Evolutionary conservation across 2,329 filamentous ascomycete genomes (phyloP), one percentile per base, ranked within the genome.

Genomic region (Diaporthe sp.): DNA sequence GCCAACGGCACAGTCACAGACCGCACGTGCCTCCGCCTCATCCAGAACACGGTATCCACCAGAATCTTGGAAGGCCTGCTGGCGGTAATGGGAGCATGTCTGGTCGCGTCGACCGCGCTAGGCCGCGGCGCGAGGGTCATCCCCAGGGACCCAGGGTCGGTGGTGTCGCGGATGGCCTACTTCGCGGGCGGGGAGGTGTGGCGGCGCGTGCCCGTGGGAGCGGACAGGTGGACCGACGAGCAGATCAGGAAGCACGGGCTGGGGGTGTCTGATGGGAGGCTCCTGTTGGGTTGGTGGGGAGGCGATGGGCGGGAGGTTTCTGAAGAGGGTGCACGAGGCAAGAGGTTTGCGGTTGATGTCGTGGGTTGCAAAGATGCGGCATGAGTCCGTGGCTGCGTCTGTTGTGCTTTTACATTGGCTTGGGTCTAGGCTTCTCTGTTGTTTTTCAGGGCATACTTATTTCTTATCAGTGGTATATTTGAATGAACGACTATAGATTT

Each of bases 281-380:
- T 61, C 8, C 25, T 61, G 34, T 10, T 61, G 37, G 37, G n/a
- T 42, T 61, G 58, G 58, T 42, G 58, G 58, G 58, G 34, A 61
- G 58, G 22, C 22, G 34, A 42, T 61, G 34, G 15, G 4, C 57
- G 9, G 6, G 58, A 42, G 37, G 22, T 10, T 25, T 17, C 58
- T 42, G 58, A 17, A 2, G 22, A 42, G 25, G 37, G 37, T 13
- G 5, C 34, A 19, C 58, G n/a, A 22, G 37, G 5, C 6, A 61
- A 12, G 7, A 42, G 12, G 12, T 39, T 61, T 61, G 58, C 58
- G 13, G 37, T 61, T 42, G 58, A 61, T 13, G 15, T 37, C 34
- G 12, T 25, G 10, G 19, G 12, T 42, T 3, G 22, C 19, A 61
- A 61, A 15, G 34, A 17, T 2, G 22, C 9, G 34, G 22, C 4